These are phyloP conservation scores for Oryza brachyantha DNA, from an alignment of 176 grass and related monocot genomes.

Conservation along the genomic window DNA sequence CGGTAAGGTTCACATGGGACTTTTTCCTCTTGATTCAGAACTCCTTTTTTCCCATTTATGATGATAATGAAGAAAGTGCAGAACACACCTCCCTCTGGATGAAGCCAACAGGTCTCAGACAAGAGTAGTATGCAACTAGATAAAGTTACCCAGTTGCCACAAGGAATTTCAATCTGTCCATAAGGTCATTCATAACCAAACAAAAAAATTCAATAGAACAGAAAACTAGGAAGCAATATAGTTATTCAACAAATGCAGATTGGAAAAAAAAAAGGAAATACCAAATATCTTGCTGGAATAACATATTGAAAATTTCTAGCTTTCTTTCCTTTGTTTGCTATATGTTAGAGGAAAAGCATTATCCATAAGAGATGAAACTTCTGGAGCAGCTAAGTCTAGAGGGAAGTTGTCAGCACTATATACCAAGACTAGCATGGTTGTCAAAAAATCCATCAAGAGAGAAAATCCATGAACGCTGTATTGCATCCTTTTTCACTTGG, in stretches of 20 bases:
- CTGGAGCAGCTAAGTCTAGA: neutral
- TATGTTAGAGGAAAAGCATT: neutral
- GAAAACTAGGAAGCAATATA: neutral
- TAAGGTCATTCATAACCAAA: neutral
- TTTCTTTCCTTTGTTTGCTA: neutral
- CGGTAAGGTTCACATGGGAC: neutral
- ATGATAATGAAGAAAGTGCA: neutral
- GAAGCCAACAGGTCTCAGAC: no score
- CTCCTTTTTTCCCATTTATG: neutral
- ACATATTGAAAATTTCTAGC: neutral
- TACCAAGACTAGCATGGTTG: neutral
- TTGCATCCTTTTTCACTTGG: neutral
- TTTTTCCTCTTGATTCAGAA: slow-evolving; percentile 8
- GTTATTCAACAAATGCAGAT: neutral
- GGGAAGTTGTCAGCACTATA: neutral
- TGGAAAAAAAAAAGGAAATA: neutral
- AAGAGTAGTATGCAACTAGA: neutral
- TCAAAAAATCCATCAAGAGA: neutral
- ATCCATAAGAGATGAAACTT: neutral
- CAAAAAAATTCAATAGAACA: neutral
- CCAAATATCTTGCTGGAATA: neutral
- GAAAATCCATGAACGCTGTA: neutral
- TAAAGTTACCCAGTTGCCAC: neutral
- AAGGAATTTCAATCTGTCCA: neutral
- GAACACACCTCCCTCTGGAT: no score